Percentiles rank a stretch among this genome's conserved stretches.
phyloP scores from a whole-genome alignment of 2,329 filamentous ascomycete genomes.

The Pestalotiopsis fici region DNA sequence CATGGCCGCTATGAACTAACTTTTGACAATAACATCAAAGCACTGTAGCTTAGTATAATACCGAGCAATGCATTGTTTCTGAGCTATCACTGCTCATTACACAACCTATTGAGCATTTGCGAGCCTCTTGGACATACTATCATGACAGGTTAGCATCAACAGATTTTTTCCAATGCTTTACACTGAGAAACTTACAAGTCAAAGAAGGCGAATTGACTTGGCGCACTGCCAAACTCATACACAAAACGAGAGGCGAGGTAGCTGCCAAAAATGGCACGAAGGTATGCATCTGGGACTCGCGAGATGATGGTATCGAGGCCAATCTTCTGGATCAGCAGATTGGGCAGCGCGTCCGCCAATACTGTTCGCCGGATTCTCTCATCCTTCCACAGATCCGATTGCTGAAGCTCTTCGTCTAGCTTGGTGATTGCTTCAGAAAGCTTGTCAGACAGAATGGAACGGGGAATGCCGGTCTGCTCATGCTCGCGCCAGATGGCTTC shows the following conservation, averaged over 20 bases:
- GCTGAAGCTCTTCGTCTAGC: constrained; percentile 93
- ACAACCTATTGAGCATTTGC: constrained; percentile 39
- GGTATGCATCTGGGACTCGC: constrained; percentile 87
- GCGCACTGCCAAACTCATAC: constrained; percentile 89
- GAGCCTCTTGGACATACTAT: constrained; percentile 67
- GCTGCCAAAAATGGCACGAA: constrained; percentile 93
- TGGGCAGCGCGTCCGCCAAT: constrained; percentile 81
- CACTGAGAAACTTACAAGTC: constrained; percentile 75
- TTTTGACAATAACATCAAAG: background rate
- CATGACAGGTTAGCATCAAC: constrained; percentile 29
- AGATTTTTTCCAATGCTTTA: background rate
- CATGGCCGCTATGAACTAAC: background rate
- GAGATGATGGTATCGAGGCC: constrained; percentile 84
- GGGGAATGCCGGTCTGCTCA: constrained; percentile 74
- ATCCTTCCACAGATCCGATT: constrained; percentile 89
- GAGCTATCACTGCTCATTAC: no score
- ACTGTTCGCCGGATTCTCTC: constrained; percentile 75
- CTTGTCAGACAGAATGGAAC: constrained; percentile 88
- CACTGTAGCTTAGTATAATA: background rate
- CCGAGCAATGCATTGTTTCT: no score
- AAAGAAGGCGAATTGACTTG: constrained; percentile 97
- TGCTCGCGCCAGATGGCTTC: constrained; percentile 98
- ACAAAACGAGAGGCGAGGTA: constrained; percentile 95
- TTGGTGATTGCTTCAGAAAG: constrained; percentile 93
- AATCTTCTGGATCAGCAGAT: constrained; percentile 83